Evolutionary conservation across 164 flowering plant genomes (phyloP), one percentile per base, ranked within the genome.

Genomic region (Vitis vinifera): DNA sequence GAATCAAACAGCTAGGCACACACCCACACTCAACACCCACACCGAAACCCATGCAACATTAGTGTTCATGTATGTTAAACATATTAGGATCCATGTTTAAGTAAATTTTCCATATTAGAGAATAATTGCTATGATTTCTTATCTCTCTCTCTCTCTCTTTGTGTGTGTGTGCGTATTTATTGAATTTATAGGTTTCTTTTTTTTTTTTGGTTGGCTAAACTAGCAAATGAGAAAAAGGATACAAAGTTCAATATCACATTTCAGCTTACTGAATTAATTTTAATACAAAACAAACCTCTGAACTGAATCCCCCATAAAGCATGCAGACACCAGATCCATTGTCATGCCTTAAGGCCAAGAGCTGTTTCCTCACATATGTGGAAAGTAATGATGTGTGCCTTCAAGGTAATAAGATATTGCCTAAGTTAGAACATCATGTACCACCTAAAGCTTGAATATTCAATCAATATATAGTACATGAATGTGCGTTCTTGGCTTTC

Each of bases 361-460:
- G 88, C 62, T 19, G 67, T 15, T 82, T 88, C 82, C 87, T 85
- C 55, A 80, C 75, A 72, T 83, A 90, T 48, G 73, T 69, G 10
- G 91, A 74, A 72, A 93, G 90, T 23, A 88, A 79, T 63, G 83
- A 17, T 30, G 86, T 85, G 60, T 93, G 98, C 85, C 98, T 93
- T 65, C 4, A 81, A 68, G 44, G 50, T 4, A 76, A 75, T 9
- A 73, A 56, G 31, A 59, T 8, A 57, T 19, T 56, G 12, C 10
- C 19, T 30, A 52, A 10, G 29, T 44, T 23, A 29, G 56, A 31
- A 37, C 49, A 47, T 53, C 27, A 23, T 23, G 27, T 23, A 23
- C 27, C 57, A 30, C 37, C 44, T 31, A 0, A 16, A 19, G 10
- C 8, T 29, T 12, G 15, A 60, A 27, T 59, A 27, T 60, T 60